Evolutionary conservation across 352 stramenopile species (phyloP).

Genomic region (Phytopythium oedochilum): DNA sequence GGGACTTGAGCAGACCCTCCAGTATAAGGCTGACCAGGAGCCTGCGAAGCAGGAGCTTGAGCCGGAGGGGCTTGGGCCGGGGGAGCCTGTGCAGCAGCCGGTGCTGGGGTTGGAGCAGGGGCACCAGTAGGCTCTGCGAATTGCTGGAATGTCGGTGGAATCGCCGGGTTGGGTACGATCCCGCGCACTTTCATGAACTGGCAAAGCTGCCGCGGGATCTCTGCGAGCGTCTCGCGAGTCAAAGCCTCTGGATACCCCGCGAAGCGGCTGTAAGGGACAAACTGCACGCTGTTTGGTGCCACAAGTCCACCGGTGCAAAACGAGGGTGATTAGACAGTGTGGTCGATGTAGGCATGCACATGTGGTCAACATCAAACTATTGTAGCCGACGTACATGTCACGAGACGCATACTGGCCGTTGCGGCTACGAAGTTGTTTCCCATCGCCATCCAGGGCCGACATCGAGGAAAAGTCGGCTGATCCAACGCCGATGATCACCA

Average conservation of each 20-base stretch:
- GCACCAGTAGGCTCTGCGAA: slow-evolving; percentile 31
- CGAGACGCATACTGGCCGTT: slow-evolving; percentile 32
- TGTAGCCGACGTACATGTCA: slow-evolving; percentile 44
- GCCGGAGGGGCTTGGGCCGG: slow-evolving; percentile 2
- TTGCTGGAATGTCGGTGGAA: slow-evolving; percentile 40
- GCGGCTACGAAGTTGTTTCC: slow-evolving; percentile 34
- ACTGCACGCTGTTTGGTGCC: slow-evolving; percentile 38
- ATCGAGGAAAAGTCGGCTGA: slow-evolving; percentile 68
- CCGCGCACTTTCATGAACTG: slow-evolving; percentile 73
- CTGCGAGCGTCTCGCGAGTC: slow-evolving; percentile 50
- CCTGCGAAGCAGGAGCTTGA: slow-evolving; percentile 1
- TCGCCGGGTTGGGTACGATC: slow-evolving; percentile 39
- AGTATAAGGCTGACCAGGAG: slow-evolving; percentile 2
- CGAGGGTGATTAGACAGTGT: neutral
- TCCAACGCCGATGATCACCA: slow-evolving; percentile 77
- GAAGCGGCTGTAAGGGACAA: slow-evolving; percentile 58
- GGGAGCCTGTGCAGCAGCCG: slow-evolving; percentile 9
- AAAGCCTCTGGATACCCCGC: slow-evolving; percentile 34
- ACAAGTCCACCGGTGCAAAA: no score
- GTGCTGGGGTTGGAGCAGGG: slow-evolving; percentile 9
- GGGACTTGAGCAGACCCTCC: slow-evolving; percentile 10
- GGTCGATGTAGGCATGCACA: neutral
- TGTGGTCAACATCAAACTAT: neutral
- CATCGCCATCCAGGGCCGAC: slow-evolving; percentile 57
- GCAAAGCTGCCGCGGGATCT: slow-evolving; percentile 71